Percentiles rank a stretch among this genome's conserved stretches.
These are phyloP conservation scores for Verticillium dahliae DNA, from an alignment of 2,329 filamentous ascomycete species.

Conservation along the genomic window DNA sequence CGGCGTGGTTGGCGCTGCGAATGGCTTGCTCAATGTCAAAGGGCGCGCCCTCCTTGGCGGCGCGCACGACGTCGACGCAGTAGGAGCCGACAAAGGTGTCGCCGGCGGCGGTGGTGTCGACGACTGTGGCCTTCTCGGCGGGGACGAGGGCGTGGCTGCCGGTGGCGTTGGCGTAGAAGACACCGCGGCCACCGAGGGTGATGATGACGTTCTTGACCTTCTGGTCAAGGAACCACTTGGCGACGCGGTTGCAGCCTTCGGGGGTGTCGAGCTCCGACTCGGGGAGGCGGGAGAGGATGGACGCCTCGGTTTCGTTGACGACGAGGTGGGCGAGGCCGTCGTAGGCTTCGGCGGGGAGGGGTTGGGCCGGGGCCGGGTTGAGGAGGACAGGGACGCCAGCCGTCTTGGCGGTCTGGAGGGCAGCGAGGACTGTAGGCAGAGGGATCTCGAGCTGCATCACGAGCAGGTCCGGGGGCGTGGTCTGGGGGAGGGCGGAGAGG, in stretches of 20 bases:
- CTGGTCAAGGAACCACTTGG: slow-evolving; percentile 53
- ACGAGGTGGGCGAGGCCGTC: slow-evolving; percentile 68
- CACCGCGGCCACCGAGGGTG: slow-evolving; percentile 77
- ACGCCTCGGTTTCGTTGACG: slow-evolving; percentile 86
- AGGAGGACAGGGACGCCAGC: slow-evolving; percentile 60
- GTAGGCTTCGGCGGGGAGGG: slow-evolving; percentile 61
- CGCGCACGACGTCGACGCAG: slow-evolving; percentile 61
- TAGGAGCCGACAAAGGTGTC: slow-evolving; percentile 93
- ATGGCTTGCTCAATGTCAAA: slow-evolving; percentile 53
- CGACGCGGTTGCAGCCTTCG: slow-evolving; percentile 39
- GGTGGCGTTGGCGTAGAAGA: slow-evolving; percentile 51
- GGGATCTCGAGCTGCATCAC: slow-evolving; percentile 78
- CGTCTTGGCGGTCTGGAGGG: slow-evolving; percentile 43
- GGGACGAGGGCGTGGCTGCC: slow-evolving; percentile 41
- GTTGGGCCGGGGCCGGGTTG: slow-evolving; percentile 76
- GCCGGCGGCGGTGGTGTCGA: slow-evolving; percentile 90
- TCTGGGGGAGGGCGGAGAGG: slow-evolving; percentile 22
- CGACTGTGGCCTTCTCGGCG: slow-evolving; percentile 66
- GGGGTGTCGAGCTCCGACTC: slow-evolving; percentile 42
- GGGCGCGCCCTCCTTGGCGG: slow-evolving; percentile 14
- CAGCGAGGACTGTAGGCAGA: slow-evolving; percentile 55
- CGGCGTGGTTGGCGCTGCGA: slow-evolving; percentile 44
- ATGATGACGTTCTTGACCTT: slow-evolving; percentile 76
- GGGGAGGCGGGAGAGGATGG: slow-evolving; percentile 56
- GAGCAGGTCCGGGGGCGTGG: slow-evolving; percentile 49